Evolutionary conservation across 2,329 filamentous ascomycete species (phyloP).

Genomic region (Coniella vitis): DNA sequence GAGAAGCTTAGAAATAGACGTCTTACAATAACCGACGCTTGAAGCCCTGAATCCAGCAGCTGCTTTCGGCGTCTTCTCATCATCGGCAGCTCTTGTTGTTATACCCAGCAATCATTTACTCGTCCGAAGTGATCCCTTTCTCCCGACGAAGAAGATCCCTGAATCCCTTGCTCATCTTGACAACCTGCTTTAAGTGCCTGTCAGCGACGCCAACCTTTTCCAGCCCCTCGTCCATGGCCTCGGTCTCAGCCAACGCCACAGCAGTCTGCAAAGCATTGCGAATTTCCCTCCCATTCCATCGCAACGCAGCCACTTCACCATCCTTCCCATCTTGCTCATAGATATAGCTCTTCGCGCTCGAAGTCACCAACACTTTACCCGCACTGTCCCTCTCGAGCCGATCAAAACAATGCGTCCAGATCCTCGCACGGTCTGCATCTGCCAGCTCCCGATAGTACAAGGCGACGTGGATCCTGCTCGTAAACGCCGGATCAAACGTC

Average conservation of each 20-base stretch:
- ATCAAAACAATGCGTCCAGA: conserved; percentile 41
- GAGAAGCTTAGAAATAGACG: too few species aligned
- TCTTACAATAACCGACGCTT: too few species aligned
- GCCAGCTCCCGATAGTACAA: conserved; percentile 37
- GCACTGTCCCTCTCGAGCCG: conserved; percentile 35
- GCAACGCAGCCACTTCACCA: conserved; percentile 29
- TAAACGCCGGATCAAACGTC: conserved; percentile 41
- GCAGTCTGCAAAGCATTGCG: conserved; percentile 36
- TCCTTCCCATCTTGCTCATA: conserved; percentile 20
- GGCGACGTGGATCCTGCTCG: conserved; percentile 42
- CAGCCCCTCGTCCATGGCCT: conserved; percentile 29
- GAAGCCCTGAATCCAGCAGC: too few species aligned
- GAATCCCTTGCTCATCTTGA: conserved; percentile 32
- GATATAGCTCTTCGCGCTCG: conserved; percentile 33
- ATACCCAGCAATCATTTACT: conserved; percentile 6
- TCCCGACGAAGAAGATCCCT: conserved; percentile 25
- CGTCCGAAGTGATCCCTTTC: conserved; percentile 11
- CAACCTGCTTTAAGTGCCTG: conserved; percentile 29
- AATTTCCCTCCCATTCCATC: conserved; percentile 34
- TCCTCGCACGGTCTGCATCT: conserved; percentile 35
- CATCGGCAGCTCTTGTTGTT: background rate
- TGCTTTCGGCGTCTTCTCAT: too few species aligned
- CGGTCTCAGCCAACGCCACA: conserved; percentile 36
- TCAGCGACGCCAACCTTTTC: conserved; percentile 27
- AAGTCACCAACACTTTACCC: conserved; percentile 30